These are phyloP conservation scores for Cystofilobasidium macerans DNA, from an alignment of 768 basidiomycete species.

Conservation along the genomic window DNA sequence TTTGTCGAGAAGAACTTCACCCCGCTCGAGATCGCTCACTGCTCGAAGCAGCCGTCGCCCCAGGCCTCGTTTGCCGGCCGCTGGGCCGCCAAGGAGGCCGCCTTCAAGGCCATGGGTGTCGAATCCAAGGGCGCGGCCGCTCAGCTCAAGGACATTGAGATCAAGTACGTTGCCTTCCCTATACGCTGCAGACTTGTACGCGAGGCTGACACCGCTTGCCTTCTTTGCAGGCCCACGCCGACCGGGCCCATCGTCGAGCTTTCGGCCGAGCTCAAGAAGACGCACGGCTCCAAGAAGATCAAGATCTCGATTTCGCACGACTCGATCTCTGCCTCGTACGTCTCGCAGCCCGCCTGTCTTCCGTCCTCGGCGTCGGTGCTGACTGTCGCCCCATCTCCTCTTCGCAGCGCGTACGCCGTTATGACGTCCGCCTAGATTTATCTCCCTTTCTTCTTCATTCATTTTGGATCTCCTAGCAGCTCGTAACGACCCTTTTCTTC, in stretches of 20 bases:
- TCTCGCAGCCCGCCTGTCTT: neutral
- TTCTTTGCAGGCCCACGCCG: constrained; percentile 3
- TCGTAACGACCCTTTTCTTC: too few relatives aligned
- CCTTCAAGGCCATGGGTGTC: constrained; percentile 89
- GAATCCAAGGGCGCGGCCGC: constrained; percentile 84
- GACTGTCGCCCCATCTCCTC: neutral
- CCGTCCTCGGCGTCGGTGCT: neutral
- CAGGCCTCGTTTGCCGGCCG: constrained; percentile 87
- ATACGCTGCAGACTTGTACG: neutral
- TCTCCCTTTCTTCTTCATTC: neutral
- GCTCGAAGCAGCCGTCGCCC: constrained; percentile 70
- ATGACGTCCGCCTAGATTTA: constrained; percentile 2
- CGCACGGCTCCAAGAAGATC: constrained; percentile 13
- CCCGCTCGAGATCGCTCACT: constrained; percentile 73
- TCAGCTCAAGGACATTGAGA: constrained; percentile 94
- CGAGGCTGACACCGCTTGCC: neutral
- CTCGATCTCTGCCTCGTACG: constrained; percentile 11
- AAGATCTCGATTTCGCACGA: constrained; percentile 23
- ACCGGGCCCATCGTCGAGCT: constrained; percentile 20
- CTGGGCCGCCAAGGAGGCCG: constrained; percentile 90
- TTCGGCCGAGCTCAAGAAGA: constrained; percentile 11
- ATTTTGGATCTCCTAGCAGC: neutral
- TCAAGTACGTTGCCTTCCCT: constrained; percentile 36
- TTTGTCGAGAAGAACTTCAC: constrained; percentile 93
- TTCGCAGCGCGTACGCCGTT: constrained; percentile 14